Base-by-base conservation (phyloP, 192 early-diverging fungal genomes). In the Backusella westeae region DNA sequence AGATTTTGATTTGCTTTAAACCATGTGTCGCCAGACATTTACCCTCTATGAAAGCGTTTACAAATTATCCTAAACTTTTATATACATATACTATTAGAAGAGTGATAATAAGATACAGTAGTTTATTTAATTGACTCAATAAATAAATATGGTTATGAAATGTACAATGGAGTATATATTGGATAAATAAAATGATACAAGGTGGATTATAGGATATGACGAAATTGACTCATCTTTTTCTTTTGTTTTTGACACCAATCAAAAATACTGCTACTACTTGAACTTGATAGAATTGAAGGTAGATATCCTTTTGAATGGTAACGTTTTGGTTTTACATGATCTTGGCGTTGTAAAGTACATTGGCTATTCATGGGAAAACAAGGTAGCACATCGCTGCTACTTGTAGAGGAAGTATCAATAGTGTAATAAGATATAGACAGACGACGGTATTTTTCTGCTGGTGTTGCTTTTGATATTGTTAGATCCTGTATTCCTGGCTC, bases 161-260 rank as follows among this genome's bases (percentile, higher is more conserved):
- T 49, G 46, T 49, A 49, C 46, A 49, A 49, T n/a, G 15, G 19
- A 49, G 46, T 49, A 19, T 49, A 49, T n/a, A 49, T 39, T 19
- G 46, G 19, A 49, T 49, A 49, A n/a, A 6, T 49, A n/a, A 39
- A 49, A 49, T 49, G 19, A 49, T 49, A 49, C 19, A 41, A 41
- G 35, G 12, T 19, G 38, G 41, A 23, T 69, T 35, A 69, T 34
- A 38, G 12, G 10, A 38, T 29, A 10, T 63, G 9, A 10, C 34
- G 34, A n/a, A 63, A 69, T 29, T 23, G 56, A 63, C 21, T 29
- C 10, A 69, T 23, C 35, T 69, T 69, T 15, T 8, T 23, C 21
- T 69, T 69, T 69, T 69, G 68, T 15, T 21, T 69, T 26, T 39
- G 17, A 5, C 68, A 69, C 68, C 68, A 69, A 41, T 38, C 35